Evolutionary conservation across 2,329 filamentous ascomycete species (phyloP).

Genomic region (Huntiella omanensis): DNA sequence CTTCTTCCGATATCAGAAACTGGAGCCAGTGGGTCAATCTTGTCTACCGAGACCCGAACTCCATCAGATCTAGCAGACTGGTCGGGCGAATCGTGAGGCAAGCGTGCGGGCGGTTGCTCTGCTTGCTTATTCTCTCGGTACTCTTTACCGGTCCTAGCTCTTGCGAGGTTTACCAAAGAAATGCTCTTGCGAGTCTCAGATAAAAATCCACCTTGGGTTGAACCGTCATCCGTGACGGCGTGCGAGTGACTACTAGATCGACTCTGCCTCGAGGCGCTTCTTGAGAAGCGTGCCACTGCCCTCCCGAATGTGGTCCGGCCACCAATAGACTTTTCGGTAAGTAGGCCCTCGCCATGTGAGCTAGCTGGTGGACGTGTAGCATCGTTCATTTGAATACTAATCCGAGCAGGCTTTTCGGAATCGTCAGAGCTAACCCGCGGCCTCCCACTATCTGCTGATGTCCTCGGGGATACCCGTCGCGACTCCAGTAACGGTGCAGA

Average conservation of each 20-base stretch:
- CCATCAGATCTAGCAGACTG: too few relatives aligned
- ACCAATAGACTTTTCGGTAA: neutral
- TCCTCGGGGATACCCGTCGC: slow-evolving; percentile 3
- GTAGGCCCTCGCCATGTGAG: neutral
- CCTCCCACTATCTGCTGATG: slow-evolving; percentile 3
- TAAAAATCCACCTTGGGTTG: neutral
- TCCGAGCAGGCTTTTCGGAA: slow-evolving; percentile 3
- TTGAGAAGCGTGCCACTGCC: slow-evolving; percentile 9
- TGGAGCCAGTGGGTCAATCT: too few relatives aligned
- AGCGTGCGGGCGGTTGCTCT: neutral
- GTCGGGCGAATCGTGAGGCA: neutral
- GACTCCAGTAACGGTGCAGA: neutral
- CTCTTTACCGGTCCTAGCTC: slow-evolving; percentile 7
- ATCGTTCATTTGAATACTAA: slow-evolving; percentile 2
- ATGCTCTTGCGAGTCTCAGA: slow-evolving; percentile 10
- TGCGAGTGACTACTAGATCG: slow-evolving; percentile 10
- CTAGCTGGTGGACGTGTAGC: neutral
- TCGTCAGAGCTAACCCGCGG: slow-evolving; percentile 6
- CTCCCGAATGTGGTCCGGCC: slow-evolving; percentile 8
- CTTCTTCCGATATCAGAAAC: too few relatives aligned
- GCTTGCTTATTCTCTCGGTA: slow-evolving; percentile 2
- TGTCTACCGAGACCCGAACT: too few relatives aligned
- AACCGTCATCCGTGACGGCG: neutral
- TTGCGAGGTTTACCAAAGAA: slow-evolving; percentile 8
- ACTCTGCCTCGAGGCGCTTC: slow-evolving; percentile 10